These are phyloP conservation scores for Camelina hispida DNA, from an alignment of 345 rosid species.

Conservation along the genomic window DNA sequence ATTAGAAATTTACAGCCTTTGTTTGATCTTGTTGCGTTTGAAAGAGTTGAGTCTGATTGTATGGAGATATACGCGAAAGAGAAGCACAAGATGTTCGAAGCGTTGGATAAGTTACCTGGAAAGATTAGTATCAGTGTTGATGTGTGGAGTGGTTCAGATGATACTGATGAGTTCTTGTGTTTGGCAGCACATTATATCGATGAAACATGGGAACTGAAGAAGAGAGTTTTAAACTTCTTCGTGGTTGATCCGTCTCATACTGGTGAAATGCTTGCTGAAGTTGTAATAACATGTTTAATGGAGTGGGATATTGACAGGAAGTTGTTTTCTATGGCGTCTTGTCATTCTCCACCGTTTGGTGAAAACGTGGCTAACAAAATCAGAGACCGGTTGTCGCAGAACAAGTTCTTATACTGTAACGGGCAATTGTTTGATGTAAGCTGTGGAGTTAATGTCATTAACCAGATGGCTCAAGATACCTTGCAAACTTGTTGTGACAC, in stretches of 20 bases:
- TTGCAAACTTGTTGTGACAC: conserved; percentile 55
- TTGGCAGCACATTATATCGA: conserved; percentile 69
- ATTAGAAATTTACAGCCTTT: conserved; percentile 73
- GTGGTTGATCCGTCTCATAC: conserved; percentile 60
- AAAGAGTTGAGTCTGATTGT: conserved; percentile 72
- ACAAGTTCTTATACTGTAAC: conserved; percentile 64
- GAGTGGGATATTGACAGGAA: conserved; percentile 88
- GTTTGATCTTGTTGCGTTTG: conserved; percentile 62
- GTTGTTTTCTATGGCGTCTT: conserved; percentile 68
- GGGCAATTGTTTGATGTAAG: conserved; percentile 73
- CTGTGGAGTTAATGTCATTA: conserved; percentile 62
- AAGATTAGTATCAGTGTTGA: conserved; percentile 68
- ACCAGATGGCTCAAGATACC: conserved; percentile 63
- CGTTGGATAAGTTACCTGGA: conserved; percentile 74
- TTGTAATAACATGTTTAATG: conserved; percentile 66
- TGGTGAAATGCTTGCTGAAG: conserved; percentile 67
- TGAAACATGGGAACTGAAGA: conserved; percentile 66
- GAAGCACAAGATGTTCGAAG: conserved; percentile 66
- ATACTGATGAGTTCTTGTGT: conserved; percentile 56
- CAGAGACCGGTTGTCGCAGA: conserved; percentile 73
- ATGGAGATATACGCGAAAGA: conserved; percentile 74
- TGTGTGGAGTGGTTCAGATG: conserved; percentile 59
- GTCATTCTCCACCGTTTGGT: conserved; percentile 51
- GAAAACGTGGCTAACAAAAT: conserved; percentile 57
- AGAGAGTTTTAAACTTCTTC: conserved; percentile 62